Conservation (phyloP, 805 yeast species). For the Starmerella floris region DNA sequence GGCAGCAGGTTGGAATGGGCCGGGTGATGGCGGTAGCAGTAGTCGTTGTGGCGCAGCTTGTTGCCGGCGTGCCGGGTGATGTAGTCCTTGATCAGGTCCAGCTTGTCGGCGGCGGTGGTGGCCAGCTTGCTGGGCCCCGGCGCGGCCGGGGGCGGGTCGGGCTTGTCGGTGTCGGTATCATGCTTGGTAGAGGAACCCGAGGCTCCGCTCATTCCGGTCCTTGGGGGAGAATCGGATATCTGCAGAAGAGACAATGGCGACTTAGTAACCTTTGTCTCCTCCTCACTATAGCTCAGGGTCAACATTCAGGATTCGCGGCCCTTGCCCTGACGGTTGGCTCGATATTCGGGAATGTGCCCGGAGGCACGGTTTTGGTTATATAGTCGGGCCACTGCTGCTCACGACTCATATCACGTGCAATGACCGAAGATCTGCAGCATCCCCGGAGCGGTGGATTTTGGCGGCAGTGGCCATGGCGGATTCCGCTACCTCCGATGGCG, state of each 20-base stretch:
- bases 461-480: too few relatives aligned
- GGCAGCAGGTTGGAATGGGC: conserved; percentile 15
- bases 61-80: conserved; percentile 15
- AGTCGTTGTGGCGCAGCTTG: conserved; percentile 25
- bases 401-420: conserved; percentile 1
- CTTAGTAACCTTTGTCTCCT: background rate
- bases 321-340: too few relatives aligned
- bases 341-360: too few relatives aligned
- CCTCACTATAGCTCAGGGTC: background rate
- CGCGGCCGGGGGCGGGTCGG: too few relatives aligned
- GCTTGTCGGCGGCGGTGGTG: conserved; percentile 7
- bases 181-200: too few relatives aligned
- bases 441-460: too few relatives aligned
- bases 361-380: too few relatives aligned
- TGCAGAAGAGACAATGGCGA: background rate
- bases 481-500: too few relatives aligned
- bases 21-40: conserved; percentile 90
- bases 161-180: too few relatives aligned
- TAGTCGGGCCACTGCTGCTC: too few relatives aligned
- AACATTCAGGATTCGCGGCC: too few relatives aligned
- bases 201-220: background rate
- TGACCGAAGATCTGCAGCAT: background rate
- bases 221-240: background rate
- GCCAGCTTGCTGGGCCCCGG: conserved; percentile 8
- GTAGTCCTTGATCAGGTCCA: conserved; percentile 16